phyloP scores from a whole-genome alignment of 768 basidiomycete species.

The Leccinum subgranulosum region DNA sequence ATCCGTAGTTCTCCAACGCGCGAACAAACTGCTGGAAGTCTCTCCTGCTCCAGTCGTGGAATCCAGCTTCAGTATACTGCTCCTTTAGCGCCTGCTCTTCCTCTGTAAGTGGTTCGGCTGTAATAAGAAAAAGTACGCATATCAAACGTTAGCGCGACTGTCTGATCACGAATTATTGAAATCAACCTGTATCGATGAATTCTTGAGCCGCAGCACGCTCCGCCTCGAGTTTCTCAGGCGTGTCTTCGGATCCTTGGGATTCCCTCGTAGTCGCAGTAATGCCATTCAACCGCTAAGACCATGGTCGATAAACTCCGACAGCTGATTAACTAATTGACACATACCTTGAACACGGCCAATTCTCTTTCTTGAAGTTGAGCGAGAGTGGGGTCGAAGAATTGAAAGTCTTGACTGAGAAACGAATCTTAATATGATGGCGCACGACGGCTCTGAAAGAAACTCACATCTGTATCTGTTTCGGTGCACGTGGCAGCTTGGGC shows the following conservation, averaged over 20 bases:
- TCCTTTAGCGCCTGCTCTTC: slow-evolving; percentile 85
- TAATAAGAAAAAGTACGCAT: neutral
- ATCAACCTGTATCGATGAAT: slow-evolving; percentile 77
- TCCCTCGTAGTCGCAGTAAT: slow-evolving; percentile 66
- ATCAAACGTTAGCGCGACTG: neutral
- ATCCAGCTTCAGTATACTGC: slow-evolving; percentile 69
- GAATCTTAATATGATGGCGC: neutral
- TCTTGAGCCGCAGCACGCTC: slow-evolving; percentile 79
- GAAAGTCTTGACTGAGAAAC: slow-evolving; percentile 79
- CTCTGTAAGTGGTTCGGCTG: slow-evolving; percentile 88
- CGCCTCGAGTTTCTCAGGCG: slow-evolving; percentile 79
- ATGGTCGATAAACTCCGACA: neutral
- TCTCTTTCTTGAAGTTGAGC: slow-evolving; percentile 85
- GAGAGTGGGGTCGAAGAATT: slow-evolving; percentile 87
- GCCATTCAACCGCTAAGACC: slow-evolving; percentile 55
- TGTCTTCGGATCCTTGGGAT: slow-evolving; percentile 65
- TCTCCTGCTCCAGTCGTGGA: slow-evolving; percentile 87
- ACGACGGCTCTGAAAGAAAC: slow-evolving; percentile 24
- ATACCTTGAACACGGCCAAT: slow-evolving; percentile 73
- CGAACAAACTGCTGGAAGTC: slow-evolving; percentile 92
- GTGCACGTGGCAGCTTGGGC: slow-evolving; percentile 79
- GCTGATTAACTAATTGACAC: neutral
- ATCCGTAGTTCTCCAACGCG: slow-evolving; percentile 76
- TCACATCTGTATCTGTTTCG: slow-evolving; percentile 83
- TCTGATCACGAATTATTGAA: neutral